These are phyloP conservation scores for Colletotrichum navitas DNA, from an alignment of 2,329 filamentous ascomycete species.

Conservation along the genomic window DNA sequence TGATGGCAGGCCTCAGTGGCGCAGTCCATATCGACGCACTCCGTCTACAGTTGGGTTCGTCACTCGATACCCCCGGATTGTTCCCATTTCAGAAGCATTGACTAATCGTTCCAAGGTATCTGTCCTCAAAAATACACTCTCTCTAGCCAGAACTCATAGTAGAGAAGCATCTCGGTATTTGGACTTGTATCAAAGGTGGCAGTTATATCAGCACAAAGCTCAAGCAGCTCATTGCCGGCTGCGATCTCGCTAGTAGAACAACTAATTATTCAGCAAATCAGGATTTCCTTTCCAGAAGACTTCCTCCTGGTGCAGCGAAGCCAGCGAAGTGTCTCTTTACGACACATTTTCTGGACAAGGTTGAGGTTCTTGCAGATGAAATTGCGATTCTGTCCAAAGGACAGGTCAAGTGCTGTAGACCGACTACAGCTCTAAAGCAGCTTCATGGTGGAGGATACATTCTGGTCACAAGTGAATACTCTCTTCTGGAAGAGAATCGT, in stretches of 20 bases:
- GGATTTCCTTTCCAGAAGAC: conserved; percentile 72
- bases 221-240: conserved; percentile 65
- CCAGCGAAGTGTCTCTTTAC: conserved; percentile 74
- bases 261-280: not conserved
- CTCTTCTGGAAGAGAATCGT: conserved; percentile 44
- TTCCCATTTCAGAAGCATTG: not conserved
- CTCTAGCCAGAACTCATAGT: conserved; percentile 76
- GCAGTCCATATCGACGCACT: conserved; percentile 69
- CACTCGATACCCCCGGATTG: no score
- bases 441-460: conserved; percentile 72
- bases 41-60: conserved; percentile 52
- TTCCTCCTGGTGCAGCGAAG: conserved; percentile 72
- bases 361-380: conserved; percentile 75
- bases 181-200: conserved; percentile 69
- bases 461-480: conserved; percentile 39
- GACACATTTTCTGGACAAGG: conserved; percentile 79
- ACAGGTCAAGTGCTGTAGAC: conserved; percentile 45
- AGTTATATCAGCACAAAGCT: conserved; percentile 59
- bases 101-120: conserved; percentile 51
- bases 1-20: conserved; percentile 74
- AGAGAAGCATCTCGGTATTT: conserved; percentile 73
- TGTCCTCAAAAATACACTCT: conserved; percentile 78
- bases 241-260: conserved; percentile 56
- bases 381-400: conserved; percentile 76
- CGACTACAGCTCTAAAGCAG: conserved; percentile 70